Base-by-base conservation (phyloP, 169 alveolate genomes). In the Cryptosporidium meleagridis region DNA sequence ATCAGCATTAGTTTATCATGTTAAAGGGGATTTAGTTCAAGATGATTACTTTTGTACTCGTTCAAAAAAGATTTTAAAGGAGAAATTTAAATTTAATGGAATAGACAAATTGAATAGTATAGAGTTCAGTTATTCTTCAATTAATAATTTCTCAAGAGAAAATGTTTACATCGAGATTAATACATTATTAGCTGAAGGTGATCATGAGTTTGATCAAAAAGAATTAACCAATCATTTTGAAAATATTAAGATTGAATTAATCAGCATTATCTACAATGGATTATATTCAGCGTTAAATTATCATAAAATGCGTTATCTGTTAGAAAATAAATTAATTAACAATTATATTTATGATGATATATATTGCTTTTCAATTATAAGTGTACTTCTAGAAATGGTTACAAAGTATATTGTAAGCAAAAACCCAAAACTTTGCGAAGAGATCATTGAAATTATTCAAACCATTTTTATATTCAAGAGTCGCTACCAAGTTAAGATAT, bases 1-100 rank as follows among this genome's bases (percentile, higher is more conserved):
- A 29, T 23, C 89, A 14, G 69, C 80, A 21, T 29, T 80, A 59
- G 26, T 80, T 44, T 80, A 80, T 65, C 89, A 80, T 48, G 26
- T 65, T 26, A 80, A 80, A 59, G 89, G 69, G 16, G 45, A 65
- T 8, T 44, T 80, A 62, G 51, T 65, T 23, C 26, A 59, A 45
- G 44, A 62, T 59, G 75, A 80, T 45, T 12, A n/a, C 18, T 44
- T 80, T 37, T 59, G 68, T 41, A n/a, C 6, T 65, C 9, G 4
- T 16, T 80, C 89, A 14, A 44, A 41, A 10, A 31, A 37, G 16
- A 55, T 73, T 18, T 52, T 73, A 58, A 53, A 33, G 21, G 53
- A 73, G 48, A 53, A 53, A 31, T 73, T 73, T 16, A 55, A 55
- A 35, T 18, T 73, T 18, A 35, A 73, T 70, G 62, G 62, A 10